Evolutionary conservation across 1,284 basidiomycete species (phyloP).

Genomic region (Sporisorium scitamineum): DNA sequence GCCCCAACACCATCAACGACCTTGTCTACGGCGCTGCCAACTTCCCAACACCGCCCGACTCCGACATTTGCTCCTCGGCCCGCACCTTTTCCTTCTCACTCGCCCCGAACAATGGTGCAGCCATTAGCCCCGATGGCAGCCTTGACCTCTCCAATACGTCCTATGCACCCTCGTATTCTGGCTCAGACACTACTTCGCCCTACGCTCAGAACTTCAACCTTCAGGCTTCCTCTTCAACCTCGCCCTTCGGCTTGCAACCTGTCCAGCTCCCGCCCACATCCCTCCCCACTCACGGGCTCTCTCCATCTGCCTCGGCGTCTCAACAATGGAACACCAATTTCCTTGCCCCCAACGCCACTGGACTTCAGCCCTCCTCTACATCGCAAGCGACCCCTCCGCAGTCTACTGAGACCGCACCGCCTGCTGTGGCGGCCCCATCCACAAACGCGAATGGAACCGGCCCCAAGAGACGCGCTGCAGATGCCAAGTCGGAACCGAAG

Average conservation of each 20-base stretch:
- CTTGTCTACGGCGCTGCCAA: slow-evolving; percentile 50
- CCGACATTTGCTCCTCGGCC: slow-evolving; percentile 28
- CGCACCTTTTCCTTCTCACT: slow-evolving; percentile 42
- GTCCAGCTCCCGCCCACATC: slow-evolving; percentile 25
- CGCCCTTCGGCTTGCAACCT: slow-evolving; percentile 30
- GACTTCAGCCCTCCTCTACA: slow-evolving; percentile 8
- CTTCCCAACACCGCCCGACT: slow-evolving; percentile 50
- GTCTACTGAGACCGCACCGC: not conserved
- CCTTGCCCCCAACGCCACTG: slow-evolving; percentile 21
- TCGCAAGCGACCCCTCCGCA: not conserved
- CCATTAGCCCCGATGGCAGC: slow-evolving; percentile 26
- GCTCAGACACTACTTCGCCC: slow-evolving; percentile 38
- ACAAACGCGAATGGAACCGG: not conserved
- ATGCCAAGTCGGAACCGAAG: slow-evolving; percentile 17
- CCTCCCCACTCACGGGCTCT: slow-evolving; percentile 5
- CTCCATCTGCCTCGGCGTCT: slow-evolving; percentile 4
- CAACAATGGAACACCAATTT: slow-evolving; percentile 38
- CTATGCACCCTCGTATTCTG: slow-evolving; percentile 25
- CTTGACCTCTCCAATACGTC: slow-evolving; percentile 24
- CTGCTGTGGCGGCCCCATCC: not conserved
- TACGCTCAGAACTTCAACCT: slow-evolving; percentile 27
- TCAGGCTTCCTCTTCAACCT: slow-evolving; percentile 26
- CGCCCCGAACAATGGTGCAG: slow-evolving; percentile 16
- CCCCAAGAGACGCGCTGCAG: slow-evolving; percentile 20
- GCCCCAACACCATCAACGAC: slow-evolving; percentile 55